Evolutionary conservation across 1,284 basidiomycete genomes (phyloP).

Genomic region (Puccinia sorghi): DNA sequence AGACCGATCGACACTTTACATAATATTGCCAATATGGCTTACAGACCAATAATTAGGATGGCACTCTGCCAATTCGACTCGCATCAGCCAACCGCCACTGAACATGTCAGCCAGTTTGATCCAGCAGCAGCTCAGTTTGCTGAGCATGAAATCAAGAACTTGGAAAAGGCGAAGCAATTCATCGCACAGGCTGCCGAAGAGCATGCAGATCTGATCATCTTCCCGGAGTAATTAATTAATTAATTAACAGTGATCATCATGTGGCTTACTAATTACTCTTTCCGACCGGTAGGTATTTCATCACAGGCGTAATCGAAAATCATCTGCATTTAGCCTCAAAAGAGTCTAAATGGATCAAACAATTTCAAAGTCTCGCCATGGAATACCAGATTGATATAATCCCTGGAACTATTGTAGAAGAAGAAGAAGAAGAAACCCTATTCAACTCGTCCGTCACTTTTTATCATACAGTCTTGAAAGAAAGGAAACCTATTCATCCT

Average conservation of each 20-base stretch:
- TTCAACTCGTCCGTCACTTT: conserved; percentile 40
- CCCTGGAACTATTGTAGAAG: conserved; percentile 32
- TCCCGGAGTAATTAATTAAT: conserved; percentile 13
- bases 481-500: too few species aligned
- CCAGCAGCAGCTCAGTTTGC: too few species aligned
- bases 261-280: too few species aligned
- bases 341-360: conserved; percentile 24
- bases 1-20: too few species aligned
- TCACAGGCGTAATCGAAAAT: conserved; percentile 41
- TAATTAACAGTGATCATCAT: neutral
- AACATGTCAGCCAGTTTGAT: too few species aligned
- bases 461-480: too few species aligned
- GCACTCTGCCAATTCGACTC: conserved; percentile 42
- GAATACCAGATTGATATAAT: conserved; percentile 42
- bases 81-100: too few species aligned
- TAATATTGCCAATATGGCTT: neutral
- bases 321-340: conserved; percentile 22
- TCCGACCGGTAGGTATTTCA: conserved; percentile 42
- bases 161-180: conserved; percentile 17
- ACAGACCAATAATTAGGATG: conserved; percentile 13
- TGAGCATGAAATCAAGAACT: conserved; percentile 37
- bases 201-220: conserved; percentile 26
- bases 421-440: neutral
- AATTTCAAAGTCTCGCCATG: conserved; percentile 26
- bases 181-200: conserved; percentile 10